phyloP scores from a whole-genome alignment of 2,329 filamentous ascomycete genomes.

The Xylariomycetidae sp. region DNA sequence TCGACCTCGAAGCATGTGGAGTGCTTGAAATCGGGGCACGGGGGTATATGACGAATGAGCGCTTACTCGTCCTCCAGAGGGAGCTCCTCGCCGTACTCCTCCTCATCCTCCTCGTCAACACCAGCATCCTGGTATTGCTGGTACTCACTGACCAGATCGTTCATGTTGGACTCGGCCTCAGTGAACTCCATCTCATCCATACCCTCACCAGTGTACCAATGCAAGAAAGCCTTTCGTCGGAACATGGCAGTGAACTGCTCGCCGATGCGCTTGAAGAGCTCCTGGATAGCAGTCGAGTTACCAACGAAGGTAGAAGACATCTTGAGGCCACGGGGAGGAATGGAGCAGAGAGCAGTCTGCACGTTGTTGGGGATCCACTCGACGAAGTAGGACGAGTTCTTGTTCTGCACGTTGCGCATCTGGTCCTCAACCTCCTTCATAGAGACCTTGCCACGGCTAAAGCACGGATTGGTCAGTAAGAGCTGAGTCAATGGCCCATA shows the following conservation, averaged over 20 bases:
- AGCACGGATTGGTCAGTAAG: no score
- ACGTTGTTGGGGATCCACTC: constrained; percentile 99
- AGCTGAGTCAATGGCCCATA: no score
- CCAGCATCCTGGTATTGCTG: constrained; percentile 99
- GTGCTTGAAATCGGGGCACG: constrained; percentile 13
- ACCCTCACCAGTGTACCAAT: constrained; percentile 99
- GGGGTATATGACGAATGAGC: constrained; percentile 4
- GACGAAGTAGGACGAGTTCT: constrained; percentile 99
- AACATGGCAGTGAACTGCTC: constrained; percentile 99
- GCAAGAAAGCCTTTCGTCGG: constrained; percentile 99
- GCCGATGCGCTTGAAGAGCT: constrained; percentile 99
- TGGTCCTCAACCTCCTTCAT: constrained; percentile 99
- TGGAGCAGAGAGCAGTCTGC: constrained; percentile 98
- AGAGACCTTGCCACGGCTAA: constrained; percentile 97
- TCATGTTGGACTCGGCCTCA: constrained; percentile 99
- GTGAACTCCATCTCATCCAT: constrained; percentile 99
- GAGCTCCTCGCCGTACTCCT: constrained; percentile 87
- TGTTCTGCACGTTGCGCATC: constrained; percentile 99
- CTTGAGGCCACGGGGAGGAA: constrained; percentile 94
- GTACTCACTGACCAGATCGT: constrained; percentile 98
- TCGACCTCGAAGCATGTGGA: constrained; percentile 10
- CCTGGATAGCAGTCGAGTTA: constrained; percentile 99
- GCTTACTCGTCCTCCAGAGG: constrained; percentile 64
- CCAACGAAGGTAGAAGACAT: constrained; percentile 99
- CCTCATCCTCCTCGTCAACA: constrained; percentile 95